Base-by-base conservation (phyloP, 2,329 filamentous ascomycete genomes). In the Alternaria brassicicola region DNA sequence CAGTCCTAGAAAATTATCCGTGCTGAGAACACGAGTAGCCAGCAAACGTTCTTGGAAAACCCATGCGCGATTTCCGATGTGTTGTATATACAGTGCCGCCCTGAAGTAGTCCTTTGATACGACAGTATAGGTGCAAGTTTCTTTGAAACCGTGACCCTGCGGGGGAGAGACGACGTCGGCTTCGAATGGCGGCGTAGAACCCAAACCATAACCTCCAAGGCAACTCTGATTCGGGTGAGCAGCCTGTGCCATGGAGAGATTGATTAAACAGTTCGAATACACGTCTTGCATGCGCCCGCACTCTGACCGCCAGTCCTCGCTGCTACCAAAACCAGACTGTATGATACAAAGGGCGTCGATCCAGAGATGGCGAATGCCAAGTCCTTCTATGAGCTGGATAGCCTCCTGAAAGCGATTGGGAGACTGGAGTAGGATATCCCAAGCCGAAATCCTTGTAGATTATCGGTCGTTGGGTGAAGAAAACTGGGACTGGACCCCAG, bases 321-420 rank as follows among this genome's bases (percentile, higher is more conserved):
- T 25, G 7, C 43, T 47, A 1, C 43, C 43, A 1, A 4, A 2
- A 3, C 43, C 43, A 35, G 43, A 33, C 43, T 57, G 54, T 19
- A 57, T 52, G n/a, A 57, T 57, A 9, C 54, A 57, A 8, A 57
- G 48, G 7, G 47, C 51, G 13, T 56, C 54, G 6, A 56, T 38
- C 54, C 54, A 56, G 25, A 56, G 3, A 10, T 56, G 52, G 6
- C 26, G 54, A 6, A 56, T 15, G 1, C 41, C 39, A 2, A 56
- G 47, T n/a, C 28, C 17, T 12, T 33, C 10, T 8, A 30, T 33
- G 4, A 52, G 25, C 4, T 28, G 10, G 12, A 56, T 17, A 2
- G 54, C 47, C 15, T 56, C 54, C 23, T 51, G 53, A 55, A 55
- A 6, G 28, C 43, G 5, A 21, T 31, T 3, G 43, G 43, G 6